Evolutionary conservation across 2,329 filamentous ascomycete species (phyloP), one percentile per base, ranked within the genome.

Genomic region (Aphanoascus verrucosus): DNA sequence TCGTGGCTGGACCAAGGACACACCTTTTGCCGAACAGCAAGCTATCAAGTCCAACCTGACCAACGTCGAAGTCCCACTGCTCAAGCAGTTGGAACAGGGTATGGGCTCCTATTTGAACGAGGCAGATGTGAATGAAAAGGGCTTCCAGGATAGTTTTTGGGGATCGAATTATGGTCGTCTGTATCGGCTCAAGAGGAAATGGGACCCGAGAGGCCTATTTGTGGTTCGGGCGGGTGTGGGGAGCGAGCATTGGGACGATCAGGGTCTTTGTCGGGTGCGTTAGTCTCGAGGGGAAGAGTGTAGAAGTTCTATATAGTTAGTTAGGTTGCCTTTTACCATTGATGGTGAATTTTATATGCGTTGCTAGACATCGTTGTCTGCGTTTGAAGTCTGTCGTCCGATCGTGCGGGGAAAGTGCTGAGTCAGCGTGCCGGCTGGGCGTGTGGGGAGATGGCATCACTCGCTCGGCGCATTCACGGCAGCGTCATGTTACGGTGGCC

Each of bases 221-320:
- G 77, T 77, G 50, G 74, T 71, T 9, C 61, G 60, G 5, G 72
- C 69, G n/a, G 73, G 68, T 3, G 77, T 81, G 57, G 51, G 55
- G n/a, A 56, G 55, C 38, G 55, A 56, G 31, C 4, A 37, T 35
- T 56, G 55, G 51, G 55, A 56, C 40, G 37, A 47, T 19, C 15
- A 56, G 14, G 55, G 51, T 4, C 20, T 54, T 20, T 56, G 55
- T 41, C 51, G 55, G n/a, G 42, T 40, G 34, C 45, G 45, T 12
- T 37, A 38, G 32, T 5, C 1, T 14, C 5, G 5, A 9, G 31
- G 4, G 15, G 12, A 19, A 47, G 8, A 7, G 23, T 28, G 8
- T 17, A n/a, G 5, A 17, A 17, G 2, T 17, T 17, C 14, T 41
- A 41, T 4, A 41, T n/a, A 37, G 35, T 11, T 37, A 37, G 35